Base-by-base conservation (phyloP, 805 yeast genomes). In the Torulaspora maleeae region DNA sequence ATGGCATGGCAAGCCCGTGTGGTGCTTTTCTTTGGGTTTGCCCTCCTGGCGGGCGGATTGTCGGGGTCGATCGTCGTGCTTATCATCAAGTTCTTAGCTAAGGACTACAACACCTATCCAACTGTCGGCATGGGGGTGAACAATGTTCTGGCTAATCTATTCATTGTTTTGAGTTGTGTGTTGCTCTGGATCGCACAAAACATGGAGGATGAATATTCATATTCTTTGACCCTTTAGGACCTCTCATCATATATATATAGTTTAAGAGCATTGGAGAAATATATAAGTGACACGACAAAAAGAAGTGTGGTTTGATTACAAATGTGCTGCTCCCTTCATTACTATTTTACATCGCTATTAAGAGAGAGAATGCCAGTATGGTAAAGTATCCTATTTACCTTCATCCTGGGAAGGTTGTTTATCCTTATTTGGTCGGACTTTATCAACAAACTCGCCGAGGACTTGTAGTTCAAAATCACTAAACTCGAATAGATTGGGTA, bases 1-100 rank as follows among this genome's bases (percentile, higher is more conserved):
- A 82, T 86, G 43, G 87, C 90, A 32, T 90, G 97, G 95, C 95
- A 90, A 52, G 97, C 97, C 12, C 77, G 96, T 56, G 81, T 90
- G 29, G 82, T 95, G 12, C 73, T 93, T 44, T 93, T 93, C 63
- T 71, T 88, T 56, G 99, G 99, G 7, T 93, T 93, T 65, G 85
- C 96, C 3, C 72, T 91, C 38, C 73, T 93, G 45, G 96, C 98
- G 1, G 93, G 96, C 44, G 98, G 99, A 0, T 70, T 93, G 49
- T 88, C 96, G 15, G 98, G 98, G 1, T 82, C 93, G 2, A 78
- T 93, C 54, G 87, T 89, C 60, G 95, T 93, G 13, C 75, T 93
- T 50, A 85, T 90, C 38, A 72, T 93, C 55, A 86, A 91, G 63
- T 93, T 86, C 64, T 67, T 90, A 46, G 72, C 89, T 55, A 86